Conservation (phyloP, 2,329 filamentous ascomycete genomes). For the Colletotrichum lindemuthianum region DNA sequence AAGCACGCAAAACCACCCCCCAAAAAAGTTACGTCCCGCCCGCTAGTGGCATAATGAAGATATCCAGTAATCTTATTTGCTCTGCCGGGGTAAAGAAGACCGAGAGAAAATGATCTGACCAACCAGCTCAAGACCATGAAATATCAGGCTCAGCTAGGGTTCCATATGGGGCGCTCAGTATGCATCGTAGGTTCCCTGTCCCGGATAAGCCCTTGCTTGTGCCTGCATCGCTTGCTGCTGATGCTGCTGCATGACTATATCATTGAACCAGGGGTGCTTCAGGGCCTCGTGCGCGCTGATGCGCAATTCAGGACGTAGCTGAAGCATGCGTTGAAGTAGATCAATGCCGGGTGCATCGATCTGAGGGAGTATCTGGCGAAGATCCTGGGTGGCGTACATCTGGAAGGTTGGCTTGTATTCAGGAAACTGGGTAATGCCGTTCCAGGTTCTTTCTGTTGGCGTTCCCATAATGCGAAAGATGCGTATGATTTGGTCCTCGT, state of each 20-base stretch:
- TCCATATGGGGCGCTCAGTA: conserved; percentile 33
- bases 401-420: conserved; percentile 98
- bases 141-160: too few relatives aligned
- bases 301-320: conserved; percentile 89
- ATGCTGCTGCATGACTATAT: conserved; percentile 70
- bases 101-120: too few relatives aligned
- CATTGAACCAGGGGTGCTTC: conserved; percentile 91
- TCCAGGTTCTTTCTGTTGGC: conserved; percentile 94
- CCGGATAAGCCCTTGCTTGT: conserved; percentile 52
- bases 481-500: conserved; percentile 95
- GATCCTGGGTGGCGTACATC: conserved; percentile 91
- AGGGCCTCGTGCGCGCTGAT: conserved; percentile 89
- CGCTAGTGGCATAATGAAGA: too few relatives aligned
- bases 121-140: too few relatives aligned
- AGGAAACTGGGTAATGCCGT: conserved; percentile 92
- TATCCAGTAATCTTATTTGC: too few relatives aligned
- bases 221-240: conserved; percentile 56
- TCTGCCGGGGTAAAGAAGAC: too few relatives aligned
- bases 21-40: too few relatives aligned
- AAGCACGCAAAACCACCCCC: too few relatives aligned
- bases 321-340: conserved; percentile 88
- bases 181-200: conserved; percentile 44
- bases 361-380: conserved; percentile 86
- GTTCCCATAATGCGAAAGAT: conserved; percentile 99
- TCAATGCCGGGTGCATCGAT: conserved; percentile 90